These are phyloP conservation scores for Plasmodium vivax DNA, from an alignment of 169 alveolate genomes.

Conservation along the genomic window DNA sequence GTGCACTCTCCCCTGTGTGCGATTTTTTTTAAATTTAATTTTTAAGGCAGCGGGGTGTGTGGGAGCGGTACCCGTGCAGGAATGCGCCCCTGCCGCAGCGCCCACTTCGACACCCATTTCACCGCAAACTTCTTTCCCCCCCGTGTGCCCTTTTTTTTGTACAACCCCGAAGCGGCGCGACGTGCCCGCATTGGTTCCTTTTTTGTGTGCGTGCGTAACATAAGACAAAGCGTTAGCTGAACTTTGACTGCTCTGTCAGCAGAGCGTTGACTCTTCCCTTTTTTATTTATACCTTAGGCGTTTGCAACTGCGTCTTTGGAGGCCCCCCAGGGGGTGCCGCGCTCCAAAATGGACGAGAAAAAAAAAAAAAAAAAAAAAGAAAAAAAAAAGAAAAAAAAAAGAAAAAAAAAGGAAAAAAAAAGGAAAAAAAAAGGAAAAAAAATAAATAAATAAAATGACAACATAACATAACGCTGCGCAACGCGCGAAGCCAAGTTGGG, in stretches of 20 bases:
- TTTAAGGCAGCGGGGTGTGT: background rate
- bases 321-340: background rate
- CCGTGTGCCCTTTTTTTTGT: background rate
- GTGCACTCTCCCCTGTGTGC: background rate
- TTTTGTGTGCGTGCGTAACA: background rate
- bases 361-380: too few relatives aligned
- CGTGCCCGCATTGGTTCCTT: background rate
- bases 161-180: background rate
- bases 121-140: background rate
- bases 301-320: background rate
- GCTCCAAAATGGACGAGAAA: background rate
- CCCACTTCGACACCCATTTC: background rate
- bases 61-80: background rate
- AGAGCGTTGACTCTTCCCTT: background rate
- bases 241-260: background rate
- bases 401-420: too few relatives aligned
- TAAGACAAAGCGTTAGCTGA: background rate
- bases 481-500: background rate
- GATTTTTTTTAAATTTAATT: constrained; percentile 37
- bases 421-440: too few relatives aligned
- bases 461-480: background rate
- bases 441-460: too few relatives aligned
- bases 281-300: background rate
- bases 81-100: background rate
- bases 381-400: too few relatives aligned